Base-by-base conservation (phyloP, 2,329 filamentous ascomycete species). In the Nigrograna mackinnonii region DNA sequence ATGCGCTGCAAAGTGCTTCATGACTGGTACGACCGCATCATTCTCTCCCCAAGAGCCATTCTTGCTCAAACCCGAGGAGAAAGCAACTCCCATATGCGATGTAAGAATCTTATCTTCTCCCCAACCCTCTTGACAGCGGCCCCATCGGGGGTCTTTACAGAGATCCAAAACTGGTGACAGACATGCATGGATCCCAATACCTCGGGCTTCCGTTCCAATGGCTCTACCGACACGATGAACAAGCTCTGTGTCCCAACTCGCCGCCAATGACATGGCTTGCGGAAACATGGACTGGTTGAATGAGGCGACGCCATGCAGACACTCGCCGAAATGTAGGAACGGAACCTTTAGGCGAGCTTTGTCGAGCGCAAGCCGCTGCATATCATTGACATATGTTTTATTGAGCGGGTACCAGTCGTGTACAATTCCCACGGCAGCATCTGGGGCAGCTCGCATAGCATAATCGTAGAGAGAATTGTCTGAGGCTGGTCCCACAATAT, bases 1-100 rank as follows among this genome's bases (percentile, higher is more conserved):
- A 48, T 75, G 71, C 0, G 71, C 72, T 0, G 72, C 72, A 48
- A 75, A 75, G 49, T 75, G 72, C 61, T 75, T 75, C 55, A 75
- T 64, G 1, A 74, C 68, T 0, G 72, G 72, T 14, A 62, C 69
- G 6, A 75, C 67, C 5, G 72, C 72, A 52, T 75, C 71, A 0
- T 62, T 55, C 2, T 70, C 67, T 4, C 63, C 59, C 70, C 68
- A 73, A 4, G 68, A 69, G 13, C 69, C 58, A 37, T 75, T 73
- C 40, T 75, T 75, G 3, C 71, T 74, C 14, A 75, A 41, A 0
- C 72, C 71, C 4, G 66, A 70, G 0, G 71, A 59, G 44, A 71
- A 73, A 1, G 72, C 71, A 12, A 74, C 68, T 5, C 72, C 72
- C 71, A 75, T 74, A 19, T 69, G 61, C 7, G 70, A 68, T 0